phyloP scores from a whole-genome alignment of 192 early-diverging fungal species.

The Thoreauomyces humboldtii region DNA sequence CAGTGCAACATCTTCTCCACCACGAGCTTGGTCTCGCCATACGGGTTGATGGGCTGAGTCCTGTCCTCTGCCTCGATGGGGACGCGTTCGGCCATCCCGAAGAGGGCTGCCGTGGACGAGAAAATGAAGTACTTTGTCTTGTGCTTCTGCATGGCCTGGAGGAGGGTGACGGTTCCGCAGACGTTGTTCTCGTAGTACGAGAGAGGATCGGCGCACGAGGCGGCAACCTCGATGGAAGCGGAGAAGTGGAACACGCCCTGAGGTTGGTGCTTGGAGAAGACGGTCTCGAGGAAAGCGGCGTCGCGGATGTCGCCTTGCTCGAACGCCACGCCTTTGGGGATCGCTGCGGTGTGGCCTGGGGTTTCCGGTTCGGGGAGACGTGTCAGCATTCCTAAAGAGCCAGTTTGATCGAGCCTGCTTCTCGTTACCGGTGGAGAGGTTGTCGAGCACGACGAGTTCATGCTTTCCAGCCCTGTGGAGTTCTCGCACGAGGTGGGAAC shows the following conservation, averaged over 20 bases:
- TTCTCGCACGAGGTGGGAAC: constrained; percentile 89
- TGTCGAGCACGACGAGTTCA: constrained; percentile 89
- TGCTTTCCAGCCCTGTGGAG: constrained; percentile 60
- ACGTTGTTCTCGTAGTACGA: constrained; percentile 95
- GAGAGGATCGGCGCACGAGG: constrained; percentile 75
- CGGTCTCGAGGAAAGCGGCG: constrained; percentile 55
- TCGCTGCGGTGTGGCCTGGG: constrained; percentile 46
- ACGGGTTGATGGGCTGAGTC: constrained; percentile 82
- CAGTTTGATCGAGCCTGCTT: no score
- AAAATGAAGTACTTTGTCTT: constrained; percentile 88
- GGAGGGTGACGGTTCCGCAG: constrained; percentile 77
- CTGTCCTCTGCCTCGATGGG: constrained; percentile 71
- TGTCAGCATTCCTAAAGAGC: no score
- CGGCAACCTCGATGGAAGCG: constrained; percentile 84
- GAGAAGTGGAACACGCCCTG: constrained; percentile 73
- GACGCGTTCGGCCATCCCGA: constrained; percentile 70
- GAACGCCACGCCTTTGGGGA: constrained; percentile 56
- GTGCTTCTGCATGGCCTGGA: constrained; percentile 80
- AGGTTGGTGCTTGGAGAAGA: constrained; percentile 70
- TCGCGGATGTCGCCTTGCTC: constrained; percentile 79
- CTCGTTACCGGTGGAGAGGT: constrained; percentile 70
- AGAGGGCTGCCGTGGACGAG: constrained; percentile 91
- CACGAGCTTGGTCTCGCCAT: constrained; percentile 95
- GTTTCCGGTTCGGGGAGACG: no score
- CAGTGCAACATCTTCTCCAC: constrained; percentile 85